Evolutionary conservation across 805 yeast species (phyloP).

Genomic region (Candida endomychidarum): DNA sequence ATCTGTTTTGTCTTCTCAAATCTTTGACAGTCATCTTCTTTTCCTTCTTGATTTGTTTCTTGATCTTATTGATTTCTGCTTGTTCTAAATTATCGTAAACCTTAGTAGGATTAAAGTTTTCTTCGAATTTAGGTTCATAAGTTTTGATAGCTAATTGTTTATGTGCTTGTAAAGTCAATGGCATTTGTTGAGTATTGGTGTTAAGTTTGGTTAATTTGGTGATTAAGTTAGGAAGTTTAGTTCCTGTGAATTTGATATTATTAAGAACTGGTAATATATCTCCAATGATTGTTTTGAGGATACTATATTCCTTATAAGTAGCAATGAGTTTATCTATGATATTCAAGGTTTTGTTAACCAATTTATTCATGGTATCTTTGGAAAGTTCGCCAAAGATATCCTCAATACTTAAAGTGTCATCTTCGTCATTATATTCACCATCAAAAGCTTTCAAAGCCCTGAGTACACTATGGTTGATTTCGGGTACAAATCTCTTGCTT

Average conservation of each 20-base stretch:
- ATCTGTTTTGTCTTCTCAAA: conserved; percentile 82
- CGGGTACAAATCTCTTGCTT: conserved; percentile 83
- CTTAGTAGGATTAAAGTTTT: conserved; percentile 92
- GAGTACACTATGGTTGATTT: conserved; percentile 40
- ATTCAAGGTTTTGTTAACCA: conserved; percentile 33
- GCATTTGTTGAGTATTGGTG: conserved; percentile 40
- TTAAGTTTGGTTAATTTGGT: conserved; percentile 50
- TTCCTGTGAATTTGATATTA: conserved; percentile 19
- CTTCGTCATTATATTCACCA: not conserved
- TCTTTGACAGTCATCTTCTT: conserved; percentile 85
- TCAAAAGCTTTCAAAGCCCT: conserved; percentile 39
- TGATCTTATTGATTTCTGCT: conserved; percentile 80
- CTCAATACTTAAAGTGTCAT: conserved; percentile 11
- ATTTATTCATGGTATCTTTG: conserved; percentile 22
- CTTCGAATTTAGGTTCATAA: conserved; percentile 89
- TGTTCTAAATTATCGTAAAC: conserved; percentile 76
- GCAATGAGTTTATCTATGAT: conserved; percentile 30
- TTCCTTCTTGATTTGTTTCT: conserved; percentile 86
- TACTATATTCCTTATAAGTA: conserved; percentile 62
- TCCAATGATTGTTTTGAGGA: conserved; percentile 57
- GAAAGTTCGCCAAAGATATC: conserved; percentile 20
- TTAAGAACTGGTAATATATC: conserved; percentile 18
- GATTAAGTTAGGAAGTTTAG: conserved; percentile 46
- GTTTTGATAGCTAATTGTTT: conserved; percentile 82
- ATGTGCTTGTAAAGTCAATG: conserved; percentile 80